Evolutionary conservation across 495 filamentous ascomycete species (phyloP).

Genomic region (Collariella sp.): DNA sequence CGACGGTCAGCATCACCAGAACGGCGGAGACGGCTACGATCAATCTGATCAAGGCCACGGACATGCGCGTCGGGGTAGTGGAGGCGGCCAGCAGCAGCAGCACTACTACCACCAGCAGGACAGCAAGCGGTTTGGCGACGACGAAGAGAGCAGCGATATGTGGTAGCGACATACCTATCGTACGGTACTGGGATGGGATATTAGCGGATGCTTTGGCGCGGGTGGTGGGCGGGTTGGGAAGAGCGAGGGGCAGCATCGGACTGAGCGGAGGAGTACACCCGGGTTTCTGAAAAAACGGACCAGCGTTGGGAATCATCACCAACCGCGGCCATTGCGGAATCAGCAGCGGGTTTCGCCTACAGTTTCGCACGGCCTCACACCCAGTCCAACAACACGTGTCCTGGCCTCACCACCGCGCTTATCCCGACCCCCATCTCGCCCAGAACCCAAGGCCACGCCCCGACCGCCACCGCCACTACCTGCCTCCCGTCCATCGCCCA

Average conservation of each 20-base stretch:
- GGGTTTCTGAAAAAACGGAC: too few species aligned
- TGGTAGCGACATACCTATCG: conserved; percentile 22
- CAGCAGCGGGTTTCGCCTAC: too few species aligned
- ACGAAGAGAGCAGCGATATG: conserved; percentile 22
- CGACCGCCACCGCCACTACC: too few species aligned
- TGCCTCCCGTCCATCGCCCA: too few species aligned
- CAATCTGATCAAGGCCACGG: conserved; percentile 9
- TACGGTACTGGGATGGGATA: not conserved
- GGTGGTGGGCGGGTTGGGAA: not conserved
- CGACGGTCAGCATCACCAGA: conserved; percentile 10
- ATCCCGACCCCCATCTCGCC: too few species aligned
- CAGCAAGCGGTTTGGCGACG: conserved; percentile 12
- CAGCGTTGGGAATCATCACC: too few species aligned
- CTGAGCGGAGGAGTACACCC: not conserved
- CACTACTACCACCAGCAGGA: conserved; percentile 17
- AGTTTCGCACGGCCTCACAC: too few species aligned
- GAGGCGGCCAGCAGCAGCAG: conserved; percentile 3
- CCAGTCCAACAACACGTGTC: too few species aligned
- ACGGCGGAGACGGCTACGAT: conserved; percentile 4
- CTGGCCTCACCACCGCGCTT: too few species aligned
- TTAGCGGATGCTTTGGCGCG: not conserved
- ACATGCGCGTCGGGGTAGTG: not conserved
- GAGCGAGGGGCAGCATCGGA: too few species aligned
- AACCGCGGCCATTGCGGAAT: too few species aligned
- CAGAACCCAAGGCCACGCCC: too few species aligned